These are phyloP conservation scores for Flaveria brownii DNA, from an alignment of 129 eudicot genomes.

Conservation along the genomic window DNA sequence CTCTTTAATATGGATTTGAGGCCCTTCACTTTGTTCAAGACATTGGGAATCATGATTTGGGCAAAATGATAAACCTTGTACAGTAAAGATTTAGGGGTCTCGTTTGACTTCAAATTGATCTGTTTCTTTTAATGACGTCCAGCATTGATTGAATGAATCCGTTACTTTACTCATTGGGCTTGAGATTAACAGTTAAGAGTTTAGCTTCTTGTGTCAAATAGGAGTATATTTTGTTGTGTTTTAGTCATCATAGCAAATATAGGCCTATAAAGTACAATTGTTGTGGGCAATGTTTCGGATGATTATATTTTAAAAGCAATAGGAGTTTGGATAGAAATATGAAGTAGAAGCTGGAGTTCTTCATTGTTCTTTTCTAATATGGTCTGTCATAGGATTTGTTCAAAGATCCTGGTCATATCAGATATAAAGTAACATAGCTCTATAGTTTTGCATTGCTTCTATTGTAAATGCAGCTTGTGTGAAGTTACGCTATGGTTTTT, in stretches of 20 bases:
- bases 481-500: not conserved
- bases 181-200: too few species aligned
- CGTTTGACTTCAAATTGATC: not conserved
- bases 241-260: not conserved
- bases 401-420: not conserved
- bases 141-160: too few species aligned
- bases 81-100: not conserved
- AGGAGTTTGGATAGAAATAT: not conserved
- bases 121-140: too few species aligned
- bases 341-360: not conserved
- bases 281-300: not conserved
- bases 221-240: not conserved
- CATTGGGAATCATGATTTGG: slow-evolving; percentile 8
- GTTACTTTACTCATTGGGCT: too few species aligned
- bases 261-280: not conserved
- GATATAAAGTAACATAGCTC: not conserved
- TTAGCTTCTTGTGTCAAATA: too few species aligned
- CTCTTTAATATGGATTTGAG: not conserved
- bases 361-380: not conserved
- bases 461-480: not conserved
- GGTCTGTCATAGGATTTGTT: not conserved
- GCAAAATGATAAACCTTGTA: slow-evolving; percentile 19
- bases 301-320: not conserved
- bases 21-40: not conserved
- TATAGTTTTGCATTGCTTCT: slow-evolving; percentile 15